These are phyloP conservation scores for Ascochyta viciae-villosae DNA, from an alignment of 2,329 filamentous ascomycete genomes.

Conservation along the genomic window DNA sequence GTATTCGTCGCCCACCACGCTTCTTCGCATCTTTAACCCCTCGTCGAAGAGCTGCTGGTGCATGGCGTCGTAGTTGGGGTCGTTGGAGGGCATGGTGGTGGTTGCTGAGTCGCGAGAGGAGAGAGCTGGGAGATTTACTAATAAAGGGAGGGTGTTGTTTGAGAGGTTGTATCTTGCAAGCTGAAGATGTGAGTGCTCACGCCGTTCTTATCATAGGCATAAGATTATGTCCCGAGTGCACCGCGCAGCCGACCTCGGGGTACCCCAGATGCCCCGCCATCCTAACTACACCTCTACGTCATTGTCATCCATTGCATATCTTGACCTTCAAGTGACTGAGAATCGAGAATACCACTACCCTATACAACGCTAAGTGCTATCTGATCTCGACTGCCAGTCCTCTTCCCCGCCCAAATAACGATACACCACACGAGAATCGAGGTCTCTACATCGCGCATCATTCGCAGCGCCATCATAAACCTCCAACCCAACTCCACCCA, in stretches of 20 bases:
- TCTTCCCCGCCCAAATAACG: slow-evolving; percentile 62
- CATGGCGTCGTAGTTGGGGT: slow-evolving; percentile 50
- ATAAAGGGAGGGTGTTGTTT: no score
- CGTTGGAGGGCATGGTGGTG: slow-evolving; percentile 45
- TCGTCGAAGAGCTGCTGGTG: slow-evolving; percentile 67
- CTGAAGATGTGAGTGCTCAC: not conserved
- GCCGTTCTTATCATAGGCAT: not conserved
- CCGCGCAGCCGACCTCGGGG: slow-evolving; percentile 28
- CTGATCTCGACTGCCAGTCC: slow-evolving; percentile 52
- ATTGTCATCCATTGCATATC: not conserved
- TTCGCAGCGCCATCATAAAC: slow-evolving; percentile 61
- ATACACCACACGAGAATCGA: slow-evolving; percentile 66
- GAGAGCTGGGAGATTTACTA: not conserved
- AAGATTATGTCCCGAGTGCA: not conserved
- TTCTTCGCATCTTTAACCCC: slow-evolving; percentile 66
- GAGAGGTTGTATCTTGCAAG: not conserved
- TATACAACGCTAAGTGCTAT: slow-evolving; percentile 12
- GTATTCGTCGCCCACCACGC: slow-evolving; percentile 67
- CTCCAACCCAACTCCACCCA: slow-evolving; percentile 59
- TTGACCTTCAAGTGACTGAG: no score
- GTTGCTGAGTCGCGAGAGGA: not conserved
- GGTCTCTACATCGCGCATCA: slow-evolving; percentile 59
- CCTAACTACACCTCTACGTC: slow-evolving; percentile 10
- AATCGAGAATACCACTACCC: not conserved
- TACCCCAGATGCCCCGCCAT: slow-evolving; percentile 36